A percentile compares a stretch with the other conserved stretches of the same genome.
Evolutionary conservation across 2,329 filamentous ascomycete genomes (phyloP).

Genomic region (Aspergillus sp.): DNA sequence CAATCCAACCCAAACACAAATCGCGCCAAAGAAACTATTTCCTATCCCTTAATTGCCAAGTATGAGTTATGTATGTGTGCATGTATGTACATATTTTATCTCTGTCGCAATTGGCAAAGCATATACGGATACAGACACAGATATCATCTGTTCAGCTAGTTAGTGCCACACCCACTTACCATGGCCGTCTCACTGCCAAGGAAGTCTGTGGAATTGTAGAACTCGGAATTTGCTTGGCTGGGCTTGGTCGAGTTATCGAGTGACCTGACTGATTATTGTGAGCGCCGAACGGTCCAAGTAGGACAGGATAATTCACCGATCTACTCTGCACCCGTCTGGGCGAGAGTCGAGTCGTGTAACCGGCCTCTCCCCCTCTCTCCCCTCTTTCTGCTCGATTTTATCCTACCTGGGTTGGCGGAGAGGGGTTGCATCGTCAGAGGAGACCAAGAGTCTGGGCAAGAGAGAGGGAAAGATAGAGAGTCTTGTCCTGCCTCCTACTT

Average conservation of each 20-base stretch:
- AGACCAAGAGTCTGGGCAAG: neutral
- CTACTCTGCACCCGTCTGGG: neutral
- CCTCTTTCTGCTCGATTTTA: neutral
- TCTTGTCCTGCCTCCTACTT: neutral
- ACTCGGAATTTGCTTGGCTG: neutral
- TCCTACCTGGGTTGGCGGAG: neutral
- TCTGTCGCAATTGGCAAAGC: neutral
- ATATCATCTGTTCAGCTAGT: too few relatives aligned
- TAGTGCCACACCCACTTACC: neutral
- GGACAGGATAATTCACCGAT: neutral
- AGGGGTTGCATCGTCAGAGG: neutral
- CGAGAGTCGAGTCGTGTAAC: neutral
- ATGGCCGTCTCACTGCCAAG: neutral
- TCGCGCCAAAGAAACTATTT: neutral
- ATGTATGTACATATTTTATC: neutral
- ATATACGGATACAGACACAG: too few relatives aligned
- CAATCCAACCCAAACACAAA: neutral
- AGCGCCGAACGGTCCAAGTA: neutral
- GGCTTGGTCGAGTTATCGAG: neutral
- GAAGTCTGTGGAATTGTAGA: neutral
- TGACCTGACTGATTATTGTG: neutral
- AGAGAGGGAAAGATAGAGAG: neutral
- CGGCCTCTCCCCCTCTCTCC: neutral
- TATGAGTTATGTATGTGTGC: neutral
- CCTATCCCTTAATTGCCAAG: neutral